phyloP scores from a whole-genome alignment of 164 flowering plant genomes.

The Stephania yunnanensis region DNA sequence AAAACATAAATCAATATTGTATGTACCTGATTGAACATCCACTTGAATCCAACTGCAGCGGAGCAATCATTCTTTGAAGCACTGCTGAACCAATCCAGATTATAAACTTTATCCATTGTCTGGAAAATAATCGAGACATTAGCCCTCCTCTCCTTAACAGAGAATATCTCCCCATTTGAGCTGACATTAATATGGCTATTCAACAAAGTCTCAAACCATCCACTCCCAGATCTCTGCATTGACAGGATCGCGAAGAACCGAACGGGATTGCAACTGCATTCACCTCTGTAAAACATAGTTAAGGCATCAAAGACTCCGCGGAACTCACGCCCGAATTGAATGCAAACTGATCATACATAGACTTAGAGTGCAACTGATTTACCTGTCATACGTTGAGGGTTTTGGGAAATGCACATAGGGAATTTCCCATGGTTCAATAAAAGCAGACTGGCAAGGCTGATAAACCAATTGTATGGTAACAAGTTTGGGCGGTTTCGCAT shows the following conservation, averaged over 20 bases:
- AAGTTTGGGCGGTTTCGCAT: slow-evolving; percentile 12
- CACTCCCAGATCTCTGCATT: slow-evolving; percentile 57
- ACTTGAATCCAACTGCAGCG: slow-evolving; percentile 54
- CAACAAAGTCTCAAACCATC: slow-evolving; percentile 54
- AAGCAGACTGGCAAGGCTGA: slow-evolving; percentile 24
- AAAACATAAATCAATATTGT: neutral
- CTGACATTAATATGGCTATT: slow-evolving; percentile 49
- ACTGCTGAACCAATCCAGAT: slow-evolving; percentile 49
- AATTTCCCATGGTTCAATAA: slow-evolving; percentile 26
- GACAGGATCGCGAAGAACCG: slow-evolving; percentile 46
- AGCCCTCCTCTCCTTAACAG: slow-evolving; percentile 29
- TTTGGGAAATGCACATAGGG: slow-evolving; percentile 54
- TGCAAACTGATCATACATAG: neutral
- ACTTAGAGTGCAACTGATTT: neutral
- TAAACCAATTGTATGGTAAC: slow-evolving; percentile 21
- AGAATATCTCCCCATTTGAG: slow-evolving; percentile 52
- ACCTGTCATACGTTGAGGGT: slow-evolving; percentile 56
- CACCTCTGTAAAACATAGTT: slow-evolving; percentile 31
- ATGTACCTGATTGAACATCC: slow-evolving; percentile 60
- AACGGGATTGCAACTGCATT: slow-evolving; percentile 47
- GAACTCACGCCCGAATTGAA: neutral
- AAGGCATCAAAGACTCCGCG: neutral
- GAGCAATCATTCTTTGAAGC: slow-evolving; percentile 55
- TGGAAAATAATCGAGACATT: slow-evolving; percentile 30
- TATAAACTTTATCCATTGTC: slow-evolving; percentile 44